Percentiles rank a stretch among this genome's conserved stretches.
Conservation (phyloP, 352 stramenopile species). For the Pythium plurisporium region DNA sequence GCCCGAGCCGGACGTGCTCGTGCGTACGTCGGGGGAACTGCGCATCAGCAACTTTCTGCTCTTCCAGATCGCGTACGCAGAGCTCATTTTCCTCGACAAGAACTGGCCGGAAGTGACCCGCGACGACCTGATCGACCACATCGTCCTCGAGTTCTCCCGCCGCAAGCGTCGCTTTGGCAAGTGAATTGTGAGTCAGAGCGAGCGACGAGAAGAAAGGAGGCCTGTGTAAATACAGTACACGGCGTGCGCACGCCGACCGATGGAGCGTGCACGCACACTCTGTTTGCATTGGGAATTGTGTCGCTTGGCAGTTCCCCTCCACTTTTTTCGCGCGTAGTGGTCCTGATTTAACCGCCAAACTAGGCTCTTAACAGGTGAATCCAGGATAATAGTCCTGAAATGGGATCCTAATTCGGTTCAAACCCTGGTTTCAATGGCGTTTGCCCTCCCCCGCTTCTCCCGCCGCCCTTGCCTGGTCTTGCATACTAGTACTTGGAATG, state of each 20-base stretch:
- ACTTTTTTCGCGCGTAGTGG: background rate
- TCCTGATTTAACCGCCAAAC: background rate
- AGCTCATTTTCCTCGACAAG: constrained; percentile 95
- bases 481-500: too few species aligned
- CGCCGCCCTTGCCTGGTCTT: too few species aligned
- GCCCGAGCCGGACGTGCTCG: constrained; percentile 92
- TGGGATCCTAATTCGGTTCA: background rate
- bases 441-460: background rate
- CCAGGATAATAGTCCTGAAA: background rate
- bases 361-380: background rate
- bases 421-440: background rate
- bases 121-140: constrained; percentile 68
- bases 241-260: too few species aligned
- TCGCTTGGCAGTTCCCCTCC: constrained; percentile 21
- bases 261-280: too few species aligned
- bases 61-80: constrained; percentile 94
- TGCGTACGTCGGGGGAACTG: constrained; percentile 93
- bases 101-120: constrained; percentile 93
- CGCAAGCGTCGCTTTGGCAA: constrained; percentile 89
- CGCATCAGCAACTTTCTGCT: constrained; percentile 97
- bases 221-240: background rate
- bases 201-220: too few species aligned
- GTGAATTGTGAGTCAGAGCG: constrained; percentile 20
- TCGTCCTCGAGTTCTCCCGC: constrained; percentile 85
- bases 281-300: too few species aligned